Conservation (phyloP, 768 basidiomycete species). For the Brasilioporus rufonigricans region DNA sequence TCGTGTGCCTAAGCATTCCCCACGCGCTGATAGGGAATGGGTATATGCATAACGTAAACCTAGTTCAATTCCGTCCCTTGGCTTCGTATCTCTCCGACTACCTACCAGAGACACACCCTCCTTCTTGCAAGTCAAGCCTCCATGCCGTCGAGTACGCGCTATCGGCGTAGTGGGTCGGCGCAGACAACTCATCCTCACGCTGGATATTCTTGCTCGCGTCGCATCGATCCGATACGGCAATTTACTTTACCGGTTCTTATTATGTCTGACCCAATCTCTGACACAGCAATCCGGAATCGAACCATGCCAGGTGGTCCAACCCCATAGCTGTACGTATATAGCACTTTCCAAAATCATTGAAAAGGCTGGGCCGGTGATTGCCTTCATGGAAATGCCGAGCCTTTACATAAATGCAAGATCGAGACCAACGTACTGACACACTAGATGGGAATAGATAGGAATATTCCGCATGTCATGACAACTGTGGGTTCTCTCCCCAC, state of each 20-base stretch:
- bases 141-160: neutral
- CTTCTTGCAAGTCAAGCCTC: neutral
- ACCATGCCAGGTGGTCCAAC: no score
- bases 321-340: no score
- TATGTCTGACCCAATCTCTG: no score
- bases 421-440: no score
- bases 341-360: no score
- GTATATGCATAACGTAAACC: neutral
- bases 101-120: no score
- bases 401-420: neutral
- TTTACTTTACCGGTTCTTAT: neutral
- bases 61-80: neutral
- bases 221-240: neutral
- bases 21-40: no score
- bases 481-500: neutral
- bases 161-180: neutral
- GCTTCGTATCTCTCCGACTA: neutral
- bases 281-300: neutral
- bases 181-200: no score
- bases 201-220: neutral
- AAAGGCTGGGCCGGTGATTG: neutral
- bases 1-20: neutral
- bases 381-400: neutral
- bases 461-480: neutral
- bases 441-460: neutral